A percentile compares a stretch with the other conserved stretches of the same genome.
Conservation (phyloP, 2,329 filamentous ascomycete species). For the Albifimbria verrucaria region DNA sequence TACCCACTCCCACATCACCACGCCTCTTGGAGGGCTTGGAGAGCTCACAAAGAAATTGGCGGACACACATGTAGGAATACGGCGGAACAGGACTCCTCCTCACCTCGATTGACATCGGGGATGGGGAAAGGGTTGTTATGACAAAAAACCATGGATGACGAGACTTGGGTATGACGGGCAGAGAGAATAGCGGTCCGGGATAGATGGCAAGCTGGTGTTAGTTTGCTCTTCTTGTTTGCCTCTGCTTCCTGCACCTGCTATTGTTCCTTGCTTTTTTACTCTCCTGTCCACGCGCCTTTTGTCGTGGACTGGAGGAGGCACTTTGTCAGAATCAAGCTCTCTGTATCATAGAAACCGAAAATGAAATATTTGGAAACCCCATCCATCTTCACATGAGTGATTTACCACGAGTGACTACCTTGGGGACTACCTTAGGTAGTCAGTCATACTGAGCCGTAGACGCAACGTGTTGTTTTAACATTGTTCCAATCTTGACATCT, state of each 20-base stretch:
- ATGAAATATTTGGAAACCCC: constrained; percentile 17
- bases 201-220: background rate
- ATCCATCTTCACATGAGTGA: constrained; percentile 3
- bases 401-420: too few relatives aligned
- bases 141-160: background rate
- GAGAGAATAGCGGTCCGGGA: background rate
- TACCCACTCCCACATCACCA: background rate
- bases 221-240: background rate
- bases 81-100: background rate
- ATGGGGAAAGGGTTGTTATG: background rate
- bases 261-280: constrained; percentile 8
- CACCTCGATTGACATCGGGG: background rate
- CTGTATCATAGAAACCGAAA: constrained; percentile 31
- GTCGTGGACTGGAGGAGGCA: too few relatives aligned
- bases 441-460: too few relatives aligned
- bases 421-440: too few relatives aligned
- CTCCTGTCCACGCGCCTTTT: too few relatives aligned
- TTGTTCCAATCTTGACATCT: too few relatives aligned
- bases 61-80: background rate
- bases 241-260: constrained; percentile 3
- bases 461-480: too few relatives aligned
- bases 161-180: background rate
- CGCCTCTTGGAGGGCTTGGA: background rate
- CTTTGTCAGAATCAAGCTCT: constrained; percentile 19
- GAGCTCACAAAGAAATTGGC: background rate